Percentiles rank a stretch among this genome's conserved stretches.
Conservation (phyloP, 192 early-diverging fungal genomes). For the Backusella westeae region DNA sequence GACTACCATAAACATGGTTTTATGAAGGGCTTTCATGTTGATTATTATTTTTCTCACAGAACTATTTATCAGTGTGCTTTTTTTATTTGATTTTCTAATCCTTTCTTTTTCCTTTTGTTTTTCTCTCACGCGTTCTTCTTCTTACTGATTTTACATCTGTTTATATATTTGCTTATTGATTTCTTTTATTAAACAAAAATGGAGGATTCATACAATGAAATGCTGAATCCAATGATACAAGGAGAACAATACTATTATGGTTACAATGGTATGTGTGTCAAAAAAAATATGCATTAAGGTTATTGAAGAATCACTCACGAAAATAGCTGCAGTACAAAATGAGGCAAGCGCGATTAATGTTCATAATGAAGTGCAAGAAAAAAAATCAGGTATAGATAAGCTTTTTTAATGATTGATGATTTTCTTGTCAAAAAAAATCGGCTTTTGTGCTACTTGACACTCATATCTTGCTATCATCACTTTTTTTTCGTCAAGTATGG, state of each 20-base stretch:
- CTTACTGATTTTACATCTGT: not conserved
- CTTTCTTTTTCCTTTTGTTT: not conserved
- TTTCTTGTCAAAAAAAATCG: not conserved
- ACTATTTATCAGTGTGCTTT: not conserved
- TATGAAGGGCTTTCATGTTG: not conserved
- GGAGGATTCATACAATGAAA: constrained; percentile 50
- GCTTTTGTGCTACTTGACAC: not conserved
- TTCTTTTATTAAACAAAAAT: constrained; percentile 29
- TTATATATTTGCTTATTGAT: not conserved
- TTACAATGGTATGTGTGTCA: constrained; percentile 15
- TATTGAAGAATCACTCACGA: not conserved
- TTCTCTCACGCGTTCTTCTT: not conserved
- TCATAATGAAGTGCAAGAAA: not conserved
- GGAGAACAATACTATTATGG: constrained; percentile 59
- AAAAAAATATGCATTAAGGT: not conserved
- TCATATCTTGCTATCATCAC: constrained; percentile 15
- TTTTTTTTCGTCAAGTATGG: constrained; percentile 49
- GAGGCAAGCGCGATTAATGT: not conserved
- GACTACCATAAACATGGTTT: not conserved
- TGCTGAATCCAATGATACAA: constrained; percentile 59
- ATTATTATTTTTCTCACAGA: constrained; percentile 4
- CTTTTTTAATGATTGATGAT: not conserved
- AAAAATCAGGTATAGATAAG: not conserved
- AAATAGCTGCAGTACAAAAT: not conserved
- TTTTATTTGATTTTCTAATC: not conserved